Evolutionary conservation across 2,329 filamentous ascomycete genomes (phyloP), one percentile per base, ranked within the genome.

Genomic region (Eutypa lata): DNA sequence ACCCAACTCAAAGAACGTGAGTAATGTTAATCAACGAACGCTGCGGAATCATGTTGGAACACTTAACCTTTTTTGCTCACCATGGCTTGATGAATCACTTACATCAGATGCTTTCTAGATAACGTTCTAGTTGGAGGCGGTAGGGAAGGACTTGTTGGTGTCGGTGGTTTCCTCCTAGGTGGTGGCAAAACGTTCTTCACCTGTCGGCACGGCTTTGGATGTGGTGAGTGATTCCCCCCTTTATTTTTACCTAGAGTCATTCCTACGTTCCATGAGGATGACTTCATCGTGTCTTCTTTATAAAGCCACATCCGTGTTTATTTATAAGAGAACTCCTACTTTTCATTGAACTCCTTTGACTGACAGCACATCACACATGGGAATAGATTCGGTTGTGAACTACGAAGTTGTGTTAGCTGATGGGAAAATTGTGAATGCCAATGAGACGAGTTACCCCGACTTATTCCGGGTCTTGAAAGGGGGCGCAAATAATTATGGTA

Each of bases 341-440:
- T n/a, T n/a, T n/a, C n/a, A n/a, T n/a, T n/a, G n/a, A n/a, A n/a
- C n/a, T 40, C 3, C 14, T 40, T 40, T 19, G 18, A 10, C 37
- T 21, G 10, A 40, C 37, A 14, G 37, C 37, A 8, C 16, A n/a
- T 1, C 13, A 40, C 18, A 16, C n/a, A 3, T 18, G 13, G 18
- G 14, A 21, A 40, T 19, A 40, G 37, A 40, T 18, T 19, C 16
- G 18, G 63, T 69, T 0, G 35, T 61, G 26, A 31, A 31, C 26
- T 31, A 31, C 10, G 26, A 31, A 31, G 26, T 31, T 31, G 26
- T 31, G 26, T 10, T 31, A 10, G 26, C 26, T 31, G 26, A 31
- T 31, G 26, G 26, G 10, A 31, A 5, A 31, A 31, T 31, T 10
- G 26, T 31, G 26, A 10, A 31, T 6, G 26, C 26, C 10, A 31